phyloP scores from a whole-genome alignment of 1,284 basidiomycete species.

The Inonotus obliquus region DNA sequence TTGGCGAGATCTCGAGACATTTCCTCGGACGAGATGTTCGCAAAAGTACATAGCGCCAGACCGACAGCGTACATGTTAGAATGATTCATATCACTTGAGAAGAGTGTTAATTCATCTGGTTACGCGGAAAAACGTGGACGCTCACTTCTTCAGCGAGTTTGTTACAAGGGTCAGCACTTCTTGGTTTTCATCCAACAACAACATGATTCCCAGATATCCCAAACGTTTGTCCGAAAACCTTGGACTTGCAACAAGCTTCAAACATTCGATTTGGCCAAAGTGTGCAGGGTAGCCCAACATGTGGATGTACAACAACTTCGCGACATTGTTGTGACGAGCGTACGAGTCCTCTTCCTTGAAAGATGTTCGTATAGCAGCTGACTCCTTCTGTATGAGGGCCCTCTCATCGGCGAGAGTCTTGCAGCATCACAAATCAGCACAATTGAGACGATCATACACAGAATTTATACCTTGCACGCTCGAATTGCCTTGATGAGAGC shows the following conservation, averaged over 20 bases:
- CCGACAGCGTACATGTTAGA: slow-evolving; percentile 99
- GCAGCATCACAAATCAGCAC: slow-evolving; percentile 23
- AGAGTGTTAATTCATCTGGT: slow-evolving; percentile 10
- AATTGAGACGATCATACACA: slow-evolving; percentile 15
- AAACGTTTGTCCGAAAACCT: slow-evolving; percentile 96
- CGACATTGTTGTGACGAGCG: slow-evolving; percentile 94
- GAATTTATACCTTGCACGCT: slow-evolving; percentile 74
- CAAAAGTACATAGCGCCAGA: slow-evolving; percentile 95
- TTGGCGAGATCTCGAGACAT: slow-evolving; percentile 97
- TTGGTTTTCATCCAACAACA: slow-evolving; percentile 95
- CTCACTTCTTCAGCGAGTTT: slow-evolving; percentile 97
- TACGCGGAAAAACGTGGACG: slow-evolving; percentile 21
- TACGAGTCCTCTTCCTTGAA: slow-evolving; percentile 97
- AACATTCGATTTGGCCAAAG: slow-evolving; percentile 99
- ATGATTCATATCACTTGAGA: slow-evolving; percentile 96
- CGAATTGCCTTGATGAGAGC: slow-evolving; percentile 94
- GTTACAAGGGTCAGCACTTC: slow-evolving; percentile 98
- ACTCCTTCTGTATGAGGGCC: slow-evolving; percentile 96
- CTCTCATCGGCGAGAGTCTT: slow-evolving; percentile 99
- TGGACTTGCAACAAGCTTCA: slow-evolving; percentile 98
- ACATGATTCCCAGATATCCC: slow-evolving; percentile 97
- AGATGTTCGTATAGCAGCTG: slow-evolving; percentile 93
- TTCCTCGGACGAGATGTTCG: slow-evolving; percentile 98
- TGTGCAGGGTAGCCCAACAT: slow-evolving; percentile 99
- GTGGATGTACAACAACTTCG: slow-evolving; percentile 98